Base-by-base conservation (phyloP, 2,329 filamentous ascomycete species). In the Trichoderma semiorbis region DNA sequence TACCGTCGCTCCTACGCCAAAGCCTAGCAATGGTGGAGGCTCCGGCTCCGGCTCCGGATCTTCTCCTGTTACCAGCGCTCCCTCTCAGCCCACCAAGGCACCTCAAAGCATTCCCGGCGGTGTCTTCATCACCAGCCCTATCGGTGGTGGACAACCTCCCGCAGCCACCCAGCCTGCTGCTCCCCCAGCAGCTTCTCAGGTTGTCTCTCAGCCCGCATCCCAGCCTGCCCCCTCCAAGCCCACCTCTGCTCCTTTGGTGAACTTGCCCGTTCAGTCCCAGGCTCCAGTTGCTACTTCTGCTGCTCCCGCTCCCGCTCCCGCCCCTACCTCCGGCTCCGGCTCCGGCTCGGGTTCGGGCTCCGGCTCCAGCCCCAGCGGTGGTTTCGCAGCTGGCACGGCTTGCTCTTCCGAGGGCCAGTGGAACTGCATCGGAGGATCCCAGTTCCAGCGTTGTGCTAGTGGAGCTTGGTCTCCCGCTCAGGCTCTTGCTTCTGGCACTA, bases 371-470 rank as follows among this genome's bases (percentile, higher is more conserved):
- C 32, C 64, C 10, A 74, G 77, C 68, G 78, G 77, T n/a, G 78
- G 75, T 1, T 73, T 82, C 28, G 75, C 84, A 1, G 80, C 78
- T 7, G 86, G 86, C 47, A 78, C 83, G 21, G 79, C 84, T 0
- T 89, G 87, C 78, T 75, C 82, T 8, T 61, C 74, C 1, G 86
- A 88, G 60, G 87, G 87, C 1, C 77, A 78, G 12, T 89, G 85
- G 84, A 88, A 88, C 81, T 89, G 87, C 74, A 79, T 88, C 7
- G 80, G 77, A 0, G 85, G 86, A 16, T 80, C 77, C 1, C 82
- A 83, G 0, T 89, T 84, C 83, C 87, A 89, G 78, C 86, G 86
- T 62, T 89, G 87, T 72, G 87, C 83, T 8, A 84, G 83, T 3
- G 87, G 87, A 10, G 47, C 74, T 0, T 89, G 87, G 87, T 86